Conservation (phyloP, 371 early-diverging fungal species). For the Gilbertella persicaria region DNA sequence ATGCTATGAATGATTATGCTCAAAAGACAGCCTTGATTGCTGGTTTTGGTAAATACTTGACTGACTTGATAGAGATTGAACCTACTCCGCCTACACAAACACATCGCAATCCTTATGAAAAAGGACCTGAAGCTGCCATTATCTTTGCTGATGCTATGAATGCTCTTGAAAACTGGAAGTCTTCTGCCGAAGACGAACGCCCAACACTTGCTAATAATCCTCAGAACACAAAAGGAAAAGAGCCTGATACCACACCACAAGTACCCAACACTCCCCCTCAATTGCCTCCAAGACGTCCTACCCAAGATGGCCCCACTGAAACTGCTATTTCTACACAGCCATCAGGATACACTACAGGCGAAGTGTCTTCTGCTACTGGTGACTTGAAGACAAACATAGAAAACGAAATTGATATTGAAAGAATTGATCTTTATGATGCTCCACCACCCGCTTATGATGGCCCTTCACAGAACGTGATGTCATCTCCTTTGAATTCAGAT, state of each 20-base stretch:
- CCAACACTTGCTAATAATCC: conserved; percentile 30
- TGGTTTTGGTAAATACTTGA: conserved; percentile 53
- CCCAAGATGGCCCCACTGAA: conserved; percentile 1
- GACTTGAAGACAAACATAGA: conserved; percentile 27
- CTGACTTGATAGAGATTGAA: conserved; percentile 44
- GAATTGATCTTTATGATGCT: conserved; percentile 39
- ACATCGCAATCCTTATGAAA: conserved; percentile 33
- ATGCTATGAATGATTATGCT: conserved; percentile 49
- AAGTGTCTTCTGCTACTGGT: conserved; percentile 26
- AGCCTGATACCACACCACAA: conserved; percentile 3
- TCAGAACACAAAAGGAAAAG: conserved; percentile 17
- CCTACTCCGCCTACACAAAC: conserved; percentile 35
- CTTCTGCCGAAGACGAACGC: conserved; percentile 40
- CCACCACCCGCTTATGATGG: conserved; percentile 44
- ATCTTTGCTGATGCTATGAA: conserved; percentile 45
- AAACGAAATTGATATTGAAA: conserved; percentile 23
- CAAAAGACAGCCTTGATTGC: conserved; percentile 48
- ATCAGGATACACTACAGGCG: conserved; percentile 19
- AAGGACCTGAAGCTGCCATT: conserved; percentile 34
- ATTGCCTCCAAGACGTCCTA: conserved; percentile 17
- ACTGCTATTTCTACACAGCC: conserved; percentile 3
- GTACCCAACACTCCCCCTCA: conserved; percentile 8
- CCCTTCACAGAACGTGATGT: neutral
- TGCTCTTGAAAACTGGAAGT: conserved; percentile 45
- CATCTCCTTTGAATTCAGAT: conserved; percentile 16